phyloP scores from a whole-genome alignment of 2,329 filamentous ascomycete species.

The Aspergillus tanneri region DNA sequence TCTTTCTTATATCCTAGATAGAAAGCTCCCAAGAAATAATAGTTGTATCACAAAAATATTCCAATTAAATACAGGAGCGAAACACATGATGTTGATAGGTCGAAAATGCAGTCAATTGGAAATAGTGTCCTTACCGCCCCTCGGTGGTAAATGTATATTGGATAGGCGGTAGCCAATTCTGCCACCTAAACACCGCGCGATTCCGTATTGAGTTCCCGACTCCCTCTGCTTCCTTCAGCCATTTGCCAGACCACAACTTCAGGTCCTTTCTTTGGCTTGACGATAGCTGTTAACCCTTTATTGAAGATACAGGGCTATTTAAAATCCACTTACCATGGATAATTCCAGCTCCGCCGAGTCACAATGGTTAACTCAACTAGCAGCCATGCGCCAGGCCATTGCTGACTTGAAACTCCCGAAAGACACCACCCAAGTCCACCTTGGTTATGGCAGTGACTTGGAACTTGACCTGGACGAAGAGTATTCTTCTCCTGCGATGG shows the following conservation, averaged over 20 bases:
- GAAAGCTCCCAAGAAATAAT: too few species aligned
- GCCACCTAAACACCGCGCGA: background rate
- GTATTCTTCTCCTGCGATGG: constrained; percentile 58
- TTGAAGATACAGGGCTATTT: background rate
- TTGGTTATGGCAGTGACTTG: constrained; percentile 53
- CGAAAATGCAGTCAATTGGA: too few species aligned
- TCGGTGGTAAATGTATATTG: background rate
- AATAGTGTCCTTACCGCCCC: background rate
- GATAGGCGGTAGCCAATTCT: background rate
- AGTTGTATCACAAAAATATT: too few species aligned
- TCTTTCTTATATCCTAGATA: too few species aligned
- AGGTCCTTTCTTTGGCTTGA: background rate
- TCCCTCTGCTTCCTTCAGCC: background rate
- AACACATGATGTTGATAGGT: too few species aligned
- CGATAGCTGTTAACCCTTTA: background rate
- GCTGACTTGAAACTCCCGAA: constrained; percentile 65
- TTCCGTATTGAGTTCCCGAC: background rate
- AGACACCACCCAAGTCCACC: constrained; percentile 42
- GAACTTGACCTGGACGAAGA: constrained; percentile 63
- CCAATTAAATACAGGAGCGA: too few species aligned
- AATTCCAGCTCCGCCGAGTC: constrained; percentile 38
- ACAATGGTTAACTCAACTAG: constrained; percentile 82
- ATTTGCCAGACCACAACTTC: background rate
- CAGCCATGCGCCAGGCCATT: constrained; percentile 81
- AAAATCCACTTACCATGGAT: background rate